phyloP scores from a whole-genome alignment of 2,329 filamentous ascomycete genomes.

The Incumbomyces delicatus region DNA sequence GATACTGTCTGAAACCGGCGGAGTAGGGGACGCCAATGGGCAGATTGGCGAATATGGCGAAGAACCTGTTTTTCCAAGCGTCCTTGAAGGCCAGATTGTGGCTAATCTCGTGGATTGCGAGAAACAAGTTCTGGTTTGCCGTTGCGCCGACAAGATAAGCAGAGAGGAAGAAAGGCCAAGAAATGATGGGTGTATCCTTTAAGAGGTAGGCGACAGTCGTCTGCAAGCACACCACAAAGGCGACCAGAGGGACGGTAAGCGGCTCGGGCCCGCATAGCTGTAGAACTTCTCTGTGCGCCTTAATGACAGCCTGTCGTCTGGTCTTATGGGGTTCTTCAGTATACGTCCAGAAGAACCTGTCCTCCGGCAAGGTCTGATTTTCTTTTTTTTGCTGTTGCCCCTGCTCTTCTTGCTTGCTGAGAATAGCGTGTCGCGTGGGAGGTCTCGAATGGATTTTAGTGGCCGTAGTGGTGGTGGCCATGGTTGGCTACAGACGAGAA shows the following conservation, averaged over 20 bases:
- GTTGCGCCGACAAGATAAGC: conserved; percentile 91
- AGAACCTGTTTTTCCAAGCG: conserved; percentile 65
- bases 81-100: conserved; percentile 92
- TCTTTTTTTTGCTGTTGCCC: background rate
- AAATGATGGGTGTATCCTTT: conserved; percentile 66
- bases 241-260: conserved; percentile 86
- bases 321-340: conserved; percentile 95
- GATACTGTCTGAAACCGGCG: conserved; percentile 92
- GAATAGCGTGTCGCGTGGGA: background rate
- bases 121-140: conserved; percentile 95
- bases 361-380: conserved; percentile 21
- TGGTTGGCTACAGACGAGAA: no score
- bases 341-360: conserved; percentile 95
- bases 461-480: no score
- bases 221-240: conserved; percentile 74
- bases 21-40: conserved; percentile 95
- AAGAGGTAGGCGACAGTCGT: conserved; percentile 67
- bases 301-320: conserved; percentile 86
- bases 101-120: conserved; percentile 97
- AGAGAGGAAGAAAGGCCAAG: conserved; percentile 72
- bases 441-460: background rate
- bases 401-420: no score
- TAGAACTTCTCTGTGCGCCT: conserved; percentile 93
- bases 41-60: conserved; percentile 89
- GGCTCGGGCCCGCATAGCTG: conserved; percentile 96